A percentile compares a stretch with the other conserved stretches of the same genome.
These are phyloP conservation scores for Bipolaris oryzae DNA, from an alignment of 2,329 filamentous ascomycete species.

Conservation along the genomic window DNA sequence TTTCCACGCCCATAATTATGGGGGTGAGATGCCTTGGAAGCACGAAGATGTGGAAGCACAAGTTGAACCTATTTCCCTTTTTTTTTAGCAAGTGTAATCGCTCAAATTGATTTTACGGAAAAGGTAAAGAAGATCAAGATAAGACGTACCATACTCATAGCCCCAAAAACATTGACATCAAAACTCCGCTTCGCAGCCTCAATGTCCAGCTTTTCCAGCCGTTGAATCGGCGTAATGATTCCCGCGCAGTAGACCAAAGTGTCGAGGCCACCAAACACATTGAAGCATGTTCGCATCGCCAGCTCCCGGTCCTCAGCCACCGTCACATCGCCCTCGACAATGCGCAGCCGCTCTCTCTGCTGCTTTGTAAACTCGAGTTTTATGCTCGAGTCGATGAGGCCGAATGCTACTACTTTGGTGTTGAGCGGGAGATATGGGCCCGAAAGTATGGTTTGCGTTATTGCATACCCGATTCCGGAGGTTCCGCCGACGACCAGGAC, in stretches of 20 bases:
- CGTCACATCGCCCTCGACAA: slow-evolving; percentile 18
- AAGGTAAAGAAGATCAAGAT: not conserved
- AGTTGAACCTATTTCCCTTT: slow-evolving; percentile 17
- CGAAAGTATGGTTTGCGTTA: slow-evolving; percentile 20
- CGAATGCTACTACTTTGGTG: slow-evolving; percentile 15
- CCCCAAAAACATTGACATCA: slow-evolving; percentile 36
- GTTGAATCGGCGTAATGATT: slow-evolving; percentile 30
- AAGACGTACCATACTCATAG: slow-evolving; percentile 30
- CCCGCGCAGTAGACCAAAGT: slow-evolving; percentile 34
- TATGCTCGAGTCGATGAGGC: slow-evolving; percentile 13
- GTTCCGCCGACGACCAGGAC: slow-evolving; percentile 36
- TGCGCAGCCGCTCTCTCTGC: slow-evolving; percentile 12
- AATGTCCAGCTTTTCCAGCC: slow-evolving; percentile 26
- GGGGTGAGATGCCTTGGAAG: slow-evolving; percentile 15
- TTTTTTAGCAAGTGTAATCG: no score
- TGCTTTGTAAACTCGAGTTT: slow-evolving; percentile 16
- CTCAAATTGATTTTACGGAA: no score
- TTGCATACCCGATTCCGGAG: slow-evolving; percentile 30
- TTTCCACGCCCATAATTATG: slow-evolving; percentile 30
- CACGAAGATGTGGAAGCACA: slow-evolving; percentile 26
- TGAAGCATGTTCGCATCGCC: slow-evolving; percentile 21
- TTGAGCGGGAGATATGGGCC: slow-evolving; percentile 9
- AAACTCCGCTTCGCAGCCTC: slow-evolving; percentile 25
- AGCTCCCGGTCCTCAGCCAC: slow-evolving; percentile 11
- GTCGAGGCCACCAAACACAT: slow-evolving; percentile 26